Base-by-base conservation (phyloP, 148 eudicot genomes). In the Simmondsia chinensis region DNA sequence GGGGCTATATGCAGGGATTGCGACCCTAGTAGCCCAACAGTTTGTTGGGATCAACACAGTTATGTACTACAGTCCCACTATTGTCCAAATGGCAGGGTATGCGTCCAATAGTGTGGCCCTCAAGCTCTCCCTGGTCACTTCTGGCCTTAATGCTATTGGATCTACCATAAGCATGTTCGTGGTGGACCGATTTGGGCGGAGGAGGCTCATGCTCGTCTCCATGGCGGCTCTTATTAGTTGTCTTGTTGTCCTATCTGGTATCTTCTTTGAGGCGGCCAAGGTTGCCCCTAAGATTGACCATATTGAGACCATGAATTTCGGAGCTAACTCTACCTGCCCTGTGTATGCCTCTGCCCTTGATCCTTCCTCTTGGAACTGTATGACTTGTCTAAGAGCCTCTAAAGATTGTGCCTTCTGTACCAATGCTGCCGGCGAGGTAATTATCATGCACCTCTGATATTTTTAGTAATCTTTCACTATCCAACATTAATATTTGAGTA, bases 31-130 rank as follows among this genome's bases (percentile, higher is more conserved):
- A 24, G 67, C 68, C 26, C 60, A n/a, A n/a, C n/a, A n/a, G n/a
- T n/a, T n/a, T n/a, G n/a, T n/a, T n/a, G n/a, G n/a, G n/a, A n/a
- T n/a, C n/a, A n/a, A n/a, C n/a, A n/a, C n/a, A n/a, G n/a, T n/a
- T n/a, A n/a, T n/a, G n/a, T n/a, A n/a, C n/a, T n/a, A n/a, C n/a
- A n/a, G n/a, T n/a, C n/a, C n/a, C n/a, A n/a, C n/a, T n/a, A n/a
- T n/a, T n/a, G n/a, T 71, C 1, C 77, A 71, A 35, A 48, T 60
- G 13, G 77, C 77, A 0, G 77, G 77, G 38, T 61, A 61, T 18
- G 65, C 72, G 2, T 71, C 72, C 10, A 71, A 71, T 28, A 16
- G 49, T 39, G 57, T 64, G 9, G 77, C 77, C 21, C 5, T 71
- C 40, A 64, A 64, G 0, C 61, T 71, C 2, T 71, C 77, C 7